Evolutionary conservation across 306 rosid genomes (phyloP).

Genomic region (Fragaria iinumae): DNA sequence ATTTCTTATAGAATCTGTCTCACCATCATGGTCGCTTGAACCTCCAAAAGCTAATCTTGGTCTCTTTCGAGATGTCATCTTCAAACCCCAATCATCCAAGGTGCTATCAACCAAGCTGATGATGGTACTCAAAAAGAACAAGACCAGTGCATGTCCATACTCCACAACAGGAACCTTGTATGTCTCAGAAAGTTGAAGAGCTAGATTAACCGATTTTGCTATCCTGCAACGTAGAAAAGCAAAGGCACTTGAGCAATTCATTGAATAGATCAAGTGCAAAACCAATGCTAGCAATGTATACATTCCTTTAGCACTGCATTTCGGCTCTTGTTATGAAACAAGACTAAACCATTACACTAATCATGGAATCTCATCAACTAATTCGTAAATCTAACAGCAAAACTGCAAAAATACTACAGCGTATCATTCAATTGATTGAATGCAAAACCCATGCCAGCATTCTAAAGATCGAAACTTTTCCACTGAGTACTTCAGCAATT

Average conservation of each 20-base stretch:
- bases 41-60: conserved; percentile 37
- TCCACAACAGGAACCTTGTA: conserved; percentile 43
- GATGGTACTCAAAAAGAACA: conserved; percentile 50
- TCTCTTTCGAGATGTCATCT: conserved; percentile 30
- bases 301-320: not conserved
- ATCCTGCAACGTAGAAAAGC: conserved; percentile 48
- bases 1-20: conserved; percentile 40
- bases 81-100: conserved; percentile 59
- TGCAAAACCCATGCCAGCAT: not conserved
- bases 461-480: not conserved
- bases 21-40: conserved; percentile 29
- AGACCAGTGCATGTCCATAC: conserved; percentile 58
- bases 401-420: not conserved
- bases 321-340: not conserved
- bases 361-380: not conserved
- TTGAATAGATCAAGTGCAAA: not conserved
- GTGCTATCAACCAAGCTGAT: conserved; percentile 53
- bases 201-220: conserved; percentile 45
- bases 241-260: conserved; percentile 16
- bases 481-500: conserved; percentile 4
- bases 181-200: conserved; percentile 54
- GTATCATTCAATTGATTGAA: not conserved
- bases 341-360: not conserved
- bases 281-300: not conserved
- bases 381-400: not conserved